A percentile compares a stretch with the other conserved stretches of the same genome.
Evolutionary conservation across 306 rosid genomes (phyloP).

Genomic region (Glycine soja): DNA sequence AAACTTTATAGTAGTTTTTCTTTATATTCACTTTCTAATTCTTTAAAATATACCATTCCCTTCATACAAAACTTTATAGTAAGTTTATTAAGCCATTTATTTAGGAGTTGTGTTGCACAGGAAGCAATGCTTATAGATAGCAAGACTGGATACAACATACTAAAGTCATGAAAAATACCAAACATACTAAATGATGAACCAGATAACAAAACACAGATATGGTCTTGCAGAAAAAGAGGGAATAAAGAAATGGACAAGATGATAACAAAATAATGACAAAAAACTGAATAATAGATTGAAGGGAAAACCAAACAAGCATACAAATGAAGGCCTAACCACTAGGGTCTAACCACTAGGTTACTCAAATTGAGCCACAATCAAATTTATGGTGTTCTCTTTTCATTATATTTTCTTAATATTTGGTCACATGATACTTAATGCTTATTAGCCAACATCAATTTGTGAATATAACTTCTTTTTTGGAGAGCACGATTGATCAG

Average conservation of each 20-base stretch:
- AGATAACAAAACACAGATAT: constrained; percentile 29
- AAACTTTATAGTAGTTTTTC: constrained; percentile 5
- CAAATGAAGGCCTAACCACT: background rate
- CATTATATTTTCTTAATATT: too few species aligned
- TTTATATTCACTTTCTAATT: constrained; percentile 17
- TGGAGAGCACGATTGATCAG: too few species aligned
- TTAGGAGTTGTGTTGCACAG: background rate
- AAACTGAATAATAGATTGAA: constrained; percentile 28
- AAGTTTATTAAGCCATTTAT: background rate
- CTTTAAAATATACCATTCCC: background rate
- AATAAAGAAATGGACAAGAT: constrained; percentile 1
- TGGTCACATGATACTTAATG: too few species aligned
- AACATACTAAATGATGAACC: constrained; percentile 28
- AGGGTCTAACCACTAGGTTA: too few species aligned
- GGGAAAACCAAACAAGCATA: constrained; percentile 12
- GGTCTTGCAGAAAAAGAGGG: constrained; percentile 8
- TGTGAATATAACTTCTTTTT: too few species aligned
- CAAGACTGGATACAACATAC: constrained; percentile 71
- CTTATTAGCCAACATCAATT: too few species aligned
- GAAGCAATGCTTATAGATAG: constrained; percentile 81
- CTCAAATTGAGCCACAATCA: too few species aligned
- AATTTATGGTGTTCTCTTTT: too few species aligned
- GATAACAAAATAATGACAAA: constrained; percentile 29
- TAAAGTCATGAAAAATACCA: constrained; percentile 45
- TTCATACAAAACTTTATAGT: background rate